phyloP scores from a whole-genome alignment of 805 yeast species.

The Clavispora phyllophila region DNA sequence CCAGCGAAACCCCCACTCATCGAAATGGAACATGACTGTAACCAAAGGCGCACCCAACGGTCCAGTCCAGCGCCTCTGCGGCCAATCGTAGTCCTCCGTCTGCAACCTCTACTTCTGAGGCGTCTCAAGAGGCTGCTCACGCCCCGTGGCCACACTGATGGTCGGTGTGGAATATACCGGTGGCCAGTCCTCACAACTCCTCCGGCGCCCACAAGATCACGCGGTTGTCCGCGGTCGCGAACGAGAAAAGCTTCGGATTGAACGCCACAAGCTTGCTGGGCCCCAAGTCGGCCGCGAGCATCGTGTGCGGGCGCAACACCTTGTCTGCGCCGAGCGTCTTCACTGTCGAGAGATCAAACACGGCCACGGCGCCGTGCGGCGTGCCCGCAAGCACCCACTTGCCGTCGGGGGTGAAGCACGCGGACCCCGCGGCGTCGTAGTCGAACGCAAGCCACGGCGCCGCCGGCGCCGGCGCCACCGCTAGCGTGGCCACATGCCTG shows the following conservation, averaged over 20 bases:
- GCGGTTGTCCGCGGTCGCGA: constrained; percentile 44
- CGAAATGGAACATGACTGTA: too few species aligned
- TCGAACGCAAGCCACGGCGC: constrained; percentile 22
- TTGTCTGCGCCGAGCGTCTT: constrained; percentile 19
- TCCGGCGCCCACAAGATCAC: constrained; percentile 36
- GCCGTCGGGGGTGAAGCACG: constrained; percentile 40
- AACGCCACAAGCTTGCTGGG: constrained; percentile 49
- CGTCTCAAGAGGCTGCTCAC: too few species aligned
- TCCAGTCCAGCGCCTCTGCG: too few species aligned
- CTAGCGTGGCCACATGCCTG: constrained; percentile 30
- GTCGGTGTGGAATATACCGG: too few species aligned
- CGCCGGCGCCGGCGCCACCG: constrained; percentile 6
- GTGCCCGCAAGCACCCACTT: constrained; percentile 31
- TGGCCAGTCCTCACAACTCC: constrained; percentile 1
- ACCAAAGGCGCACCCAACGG: too few species aligned
- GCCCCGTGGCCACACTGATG: too few species aligned
- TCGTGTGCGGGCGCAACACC: constrained; percentile 19
- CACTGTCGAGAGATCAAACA: constrained; percentile 26
- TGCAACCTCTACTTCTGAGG: too few species aligned
- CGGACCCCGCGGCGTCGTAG: constrained; percentile 30
- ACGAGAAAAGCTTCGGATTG: constrained; percentile 54
- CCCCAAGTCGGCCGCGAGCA: constrained; percentile 20
- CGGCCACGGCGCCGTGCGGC: constrained; percentile 19
- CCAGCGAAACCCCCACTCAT: too few species aligned
- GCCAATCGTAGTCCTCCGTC: too few species aligned